Evolutionary conservation across 129 eudicot genomes (phyloP).

Genomic region (Ambrosia trifida): DNA sequence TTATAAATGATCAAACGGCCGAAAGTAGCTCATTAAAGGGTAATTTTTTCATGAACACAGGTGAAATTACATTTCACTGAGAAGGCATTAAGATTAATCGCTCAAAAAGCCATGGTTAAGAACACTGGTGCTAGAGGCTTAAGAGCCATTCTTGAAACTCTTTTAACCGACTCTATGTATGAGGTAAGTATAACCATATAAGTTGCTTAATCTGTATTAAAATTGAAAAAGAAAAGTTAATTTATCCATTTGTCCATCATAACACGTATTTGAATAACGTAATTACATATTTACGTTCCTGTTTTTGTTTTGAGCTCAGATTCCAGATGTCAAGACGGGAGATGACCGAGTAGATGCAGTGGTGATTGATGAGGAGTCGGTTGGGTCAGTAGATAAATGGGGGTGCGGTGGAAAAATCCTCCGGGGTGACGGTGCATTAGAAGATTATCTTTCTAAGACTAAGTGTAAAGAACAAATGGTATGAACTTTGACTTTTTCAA

Average conservation of each 20-base stretch:
- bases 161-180: slow-evolving; percentile 90
- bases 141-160: slow-evolving; percentile 78
- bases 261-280: not conserved
- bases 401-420: slow-evolving; percentile 83
- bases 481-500: slow-evolving; percentile 24
- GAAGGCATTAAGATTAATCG: slow-evolving; percentile 66
- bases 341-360: slow-evolving; percentile 83
- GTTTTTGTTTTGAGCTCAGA: slow-evolving; percentile 37
- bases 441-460: slow-evolving; percentile 51
- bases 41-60: slow-evolving; percentile 33
- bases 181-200: slow-evolving; percentile 51
- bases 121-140: slow-evolving; percentile 96
- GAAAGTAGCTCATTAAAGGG: not conserved
- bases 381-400: slow-evolving; percentile 48
- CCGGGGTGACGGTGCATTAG: slow-evolving; percentile 77
- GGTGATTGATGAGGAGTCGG: slow-evolving; percentile 81
- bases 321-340: slow-evolving; percentile 75
- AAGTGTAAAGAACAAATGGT: slow-evolving; percentile 49
- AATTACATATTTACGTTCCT: not conserved
- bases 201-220: slow-evolving; percentile 1
- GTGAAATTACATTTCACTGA: slow-evolving; percentile 84
- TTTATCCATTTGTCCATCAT: not conserved
- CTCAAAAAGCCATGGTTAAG: slow-evolving; percentile 78
- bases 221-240: not conserved
- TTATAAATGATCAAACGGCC: not conserved